These are phyloP conservation scores for Gossypium longicalyx DNA, from an alignment of 345 rosid species.

Conservation along the genomic window DNA sequence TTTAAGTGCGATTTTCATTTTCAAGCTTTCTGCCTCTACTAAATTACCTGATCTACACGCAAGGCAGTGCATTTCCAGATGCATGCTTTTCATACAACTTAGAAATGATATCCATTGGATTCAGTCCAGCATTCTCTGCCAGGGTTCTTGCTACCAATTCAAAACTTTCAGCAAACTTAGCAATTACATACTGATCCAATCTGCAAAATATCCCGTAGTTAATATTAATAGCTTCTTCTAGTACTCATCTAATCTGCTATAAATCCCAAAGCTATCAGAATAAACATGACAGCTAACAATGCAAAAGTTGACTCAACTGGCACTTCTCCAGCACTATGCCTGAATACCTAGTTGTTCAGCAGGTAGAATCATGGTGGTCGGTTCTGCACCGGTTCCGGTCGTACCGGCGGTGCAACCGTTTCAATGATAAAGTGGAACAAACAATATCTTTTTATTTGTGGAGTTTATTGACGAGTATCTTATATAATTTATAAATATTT, in stretches of 20 bases:
- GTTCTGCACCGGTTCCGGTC: too few species aligned
- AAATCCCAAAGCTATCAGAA: not conserved
- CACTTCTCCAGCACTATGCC: not conserved
- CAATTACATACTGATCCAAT: conserved; percentile 90
- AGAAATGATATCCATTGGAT: conserved; percentile 92
- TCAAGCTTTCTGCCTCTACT: too few species aligned
- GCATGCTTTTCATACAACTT: conserved; percentile 92
- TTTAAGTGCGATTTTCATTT: too few species aligned
- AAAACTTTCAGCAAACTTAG: conserved; percentile 94
- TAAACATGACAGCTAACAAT: not conserved
- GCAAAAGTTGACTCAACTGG: not conserved
- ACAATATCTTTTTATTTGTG: too few species aligned
- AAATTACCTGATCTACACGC: too few species aligned
- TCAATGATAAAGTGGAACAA: too few species aligned
- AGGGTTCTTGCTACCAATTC: conserved; percentile 90
- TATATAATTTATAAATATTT: too few species aligned
- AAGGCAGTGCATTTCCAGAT: conserved; percentile 33
- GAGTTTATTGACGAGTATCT: too few species aligned
- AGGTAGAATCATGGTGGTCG: not conserved
- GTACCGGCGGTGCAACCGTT: too few species aligned
- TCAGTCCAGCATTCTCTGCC: conserved; percentile 95
- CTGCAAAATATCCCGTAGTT: conserved; percentile 36
- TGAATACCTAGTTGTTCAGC: too few species aligned
- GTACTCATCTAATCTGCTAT: not conserved
- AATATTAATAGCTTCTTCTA: not conserved